phyloP scores from a whole-genome alignment of 306 rosid genomes.

The Arachis stenosperma region DNA sequence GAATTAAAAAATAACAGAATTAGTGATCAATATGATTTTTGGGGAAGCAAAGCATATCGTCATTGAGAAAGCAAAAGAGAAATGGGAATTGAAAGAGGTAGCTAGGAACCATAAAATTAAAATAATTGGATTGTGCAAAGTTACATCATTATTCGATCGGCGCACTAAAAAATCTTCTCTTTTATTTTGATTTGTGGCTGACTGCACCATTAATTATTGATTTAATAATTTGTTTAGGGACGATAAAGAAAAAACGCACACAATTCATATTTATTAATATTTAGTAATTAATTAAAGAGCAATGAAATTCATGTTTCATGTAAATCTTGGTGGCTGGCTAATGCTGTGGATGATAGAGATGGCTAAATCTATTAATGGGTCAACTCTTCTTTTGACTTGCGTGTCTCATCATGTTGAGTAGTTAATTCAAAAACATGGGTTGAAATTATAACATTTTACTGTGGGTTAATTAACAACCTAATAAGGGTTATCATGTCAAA shows the following conservation, averaged over 20 bases:
- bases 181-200: neutral
- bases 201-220: slow-evolving; percentile 4
- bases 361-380: too few relatives aligned
- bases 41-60: neutral
- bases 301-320: neutral
- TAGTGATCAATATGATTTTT: neutral
- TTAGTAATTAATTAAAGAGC: neutral
- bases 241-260: neutral
- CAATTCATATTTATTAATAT: neutral
- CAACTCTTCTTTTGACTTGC: too few relatives aligned
- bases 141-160: slow-evolving; percentile 17
- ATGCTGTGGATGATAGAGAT: too few relatives aligned
- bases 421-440: too few relatives aligned
- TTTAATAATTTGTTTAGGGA: too few relatives aligned
- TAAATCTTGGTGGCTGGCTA: neutral
- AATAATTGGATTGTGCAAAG: slow-evolving; percentile 36
- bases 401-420: too few relatives aligned
- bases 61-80: slow-evolving; percentile 1
- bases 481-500: too few relatives aligned
- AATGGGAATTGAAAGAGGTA: neutral
- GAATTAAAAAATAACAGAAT: too few relatives aligned
- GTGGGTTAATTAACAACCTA: too few relatives aligned
- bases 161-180: neutral
- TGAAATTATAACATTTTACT: too few relatives aligned
- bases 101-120: slow-evolving; percentile 10